A percentile compares a stretch with the other conserved stretches of the same genome.
Evolutionary conservation across 202 grass and related monocot species (phyloP).

Genomic region (Zoysia matrella): DNA sequence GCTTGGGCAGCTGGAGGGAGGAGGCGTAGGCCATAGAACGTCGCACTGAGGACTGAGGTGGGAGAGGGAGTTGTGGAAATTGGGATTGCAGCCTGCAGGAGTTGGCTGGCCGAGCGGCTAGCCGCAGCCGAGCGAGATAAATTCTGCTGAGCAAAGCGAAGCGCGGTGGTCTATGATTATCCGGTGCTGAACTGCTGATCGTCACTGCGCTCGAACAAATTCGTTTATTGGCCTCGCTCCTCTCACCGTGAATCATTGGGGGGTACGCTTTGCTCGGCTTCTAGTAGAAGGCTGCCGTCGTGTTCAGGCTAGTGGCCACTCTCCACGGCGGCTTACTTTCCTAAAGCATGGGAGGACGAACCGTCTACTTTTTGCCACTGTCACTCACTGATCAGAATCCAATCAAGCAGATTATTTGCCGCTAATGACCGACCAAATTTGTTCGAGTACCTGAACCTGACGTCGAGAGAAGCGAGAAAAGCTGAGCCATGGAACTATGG

Average conservation of each 20-base stretch:
- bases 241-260: background rate
- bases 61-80: background rate
- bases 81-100: background rate
- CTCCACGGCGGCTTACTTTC: background rate
- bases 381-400: background rate
- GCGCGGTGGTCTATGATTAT: too few relatives aligned
- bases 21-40: constrained; percentile 78
- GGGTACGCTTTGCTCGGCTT: background rate
- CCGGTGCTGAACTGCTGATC: background rate
- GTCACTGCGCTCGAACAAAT: background rate
- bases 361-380: background rate
- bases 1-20: constrained; percentile 67
- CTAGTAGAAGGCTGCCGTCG: constrained; percentile 1
- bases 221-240: background rate
- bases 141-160: background rate
- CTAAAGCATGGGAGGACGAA: background rate
- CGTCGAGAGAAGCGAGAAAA: too few relatives aligned
- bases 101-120: background rate
- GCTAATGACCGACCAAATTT: too few relatives aligned
- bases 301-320: background rate
- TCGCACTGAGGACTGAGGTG: background rate
- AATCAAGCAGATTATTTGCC: background rate
- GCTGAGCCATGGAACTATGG: too few relatives aligned
- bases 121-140: background rate
- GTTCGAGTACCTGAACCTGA: too few relatives aligned